Evolutionary conservation across 495 filamentous ascomycete species (phyloP).

Genomic region (Clavariopsis aquatica): DNA sequence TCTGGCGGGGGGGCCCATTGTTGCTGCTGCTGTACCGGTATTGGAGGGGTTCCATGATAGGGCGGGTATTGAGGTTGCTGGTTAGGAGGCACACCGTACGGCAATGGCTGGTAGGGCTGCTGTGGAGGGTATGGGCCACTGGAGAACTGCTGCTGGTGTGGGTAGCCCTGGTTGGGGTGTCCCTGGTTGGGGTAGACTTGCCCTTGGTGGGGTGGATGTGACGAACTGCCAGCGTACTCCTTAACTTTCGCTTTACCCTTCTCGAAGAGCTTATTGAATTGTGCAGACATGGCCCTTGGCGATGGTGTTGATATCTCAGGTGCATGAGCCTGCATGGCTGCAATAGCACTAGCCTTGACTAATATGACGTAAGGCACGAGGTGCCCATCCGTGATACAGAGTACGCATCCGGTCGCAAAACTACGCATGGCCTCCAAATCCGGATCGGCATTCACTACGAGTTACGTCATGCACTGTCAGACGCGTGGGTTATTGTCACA

Average conservation of each 20-base stretch:
- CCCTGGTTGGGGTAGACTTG: conserved; percentile 1
- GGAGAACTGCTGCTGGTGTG: background rate
- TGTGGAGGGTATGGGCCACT: conserved; percentile 5
- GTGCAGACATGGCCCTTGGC: conserved; percentile 6
- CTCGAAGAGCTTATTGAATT: conserved; percentile 29
- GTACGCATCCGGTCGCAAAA: background rate
- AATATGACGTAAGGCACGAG: background rate
- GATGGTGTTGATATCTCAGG: background rate
- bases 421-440: conserved; percentile 1
- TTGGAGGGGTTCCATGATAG: background rate
- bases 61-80: background rate
- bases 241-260: conserved; percentile 36
- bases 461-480: background rate
- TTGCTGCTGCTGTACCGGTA: conserved; percentile 3
- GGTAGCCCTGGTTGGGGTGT: conserved; percentile 13
- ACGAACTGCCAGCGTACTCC: conserved; percentile 12
- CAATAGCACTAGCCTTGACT: background rate
- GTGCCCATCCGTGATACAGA: background rate
- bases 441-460: background rate
- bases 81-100: conserved; percentile 8
- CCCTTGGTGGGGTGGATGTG: conserved; percentile 10
- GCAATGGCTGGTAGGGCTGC: conserved; percentile 6
- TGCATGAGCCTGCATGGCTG: too few species aligned
- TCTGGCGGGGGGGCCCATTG: conserved; percentile 16
- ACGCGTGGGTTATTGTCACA: background rate